Evolutionary conservation across 495 filamentous ascomycete genomes (phyloP).

Genomic region (Neurospora sp.): DNA sequence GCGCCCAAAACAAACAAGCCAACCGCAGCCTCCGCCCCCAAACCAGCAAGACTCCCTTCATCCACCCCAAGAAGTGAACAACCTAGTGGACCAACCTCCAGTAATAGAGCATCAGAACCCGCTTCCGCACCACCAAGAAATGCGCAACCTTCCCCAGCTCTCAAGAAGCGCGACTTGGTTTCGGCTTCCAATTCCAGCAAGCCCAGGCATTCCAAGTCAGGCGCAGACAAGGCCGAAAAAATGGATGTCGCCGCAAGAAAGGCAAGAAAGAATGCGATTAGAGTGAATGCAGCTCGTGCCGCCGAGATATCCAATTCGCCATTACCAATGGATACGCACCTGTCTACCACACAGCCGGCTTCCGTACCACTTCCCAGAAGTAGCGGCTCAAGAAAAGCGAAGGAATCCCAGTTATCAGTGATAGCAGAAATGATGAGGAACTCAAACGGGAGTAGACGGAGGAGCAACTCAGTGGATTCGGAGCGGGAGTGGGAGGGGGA

Average conservation of each 20-base stretch:
- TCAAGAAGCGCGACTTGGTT: background rate
- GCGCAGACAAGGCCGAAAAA: fast-evolving
- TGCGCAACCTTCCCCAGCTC: background rate
- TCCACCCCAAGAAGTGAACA: background rate
- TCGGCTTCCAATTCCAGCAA: background rate
- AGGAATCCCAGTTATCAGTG: too few species aligned
- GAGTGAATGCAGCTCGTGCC: fast-evolving
- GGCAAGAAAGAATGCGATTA: background rate
- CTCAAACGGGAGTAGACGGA: background rate
- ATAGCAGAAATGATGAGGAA: background rate
- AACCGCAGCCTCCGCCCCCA: background rate
- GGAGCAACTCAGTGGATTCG: background rate
- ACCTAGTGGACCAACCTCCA: background rate
- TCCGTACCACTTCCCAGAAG: too few species aligned
- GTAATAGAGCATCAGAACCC: background rate
- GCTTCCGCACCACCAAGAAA: background rate
- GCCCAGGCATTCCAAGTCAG: background rate
- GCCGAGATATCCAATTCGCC: background rate
- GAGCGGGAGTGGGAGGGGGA: fast-evolving
- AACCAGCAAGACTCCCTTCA: background rate
- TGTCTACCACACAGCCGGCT: too few species aligned
- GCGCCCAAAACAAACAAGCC: background rate
- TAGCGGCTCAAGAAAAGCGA: background rate
- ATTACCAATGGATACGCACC: background rate
- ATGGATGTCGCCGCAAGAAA: background rate